Evolutionary conservation across 1,284 basidiomycete genomes (phyloP).

Genomic region (Dichomitus squalens): DNA sequence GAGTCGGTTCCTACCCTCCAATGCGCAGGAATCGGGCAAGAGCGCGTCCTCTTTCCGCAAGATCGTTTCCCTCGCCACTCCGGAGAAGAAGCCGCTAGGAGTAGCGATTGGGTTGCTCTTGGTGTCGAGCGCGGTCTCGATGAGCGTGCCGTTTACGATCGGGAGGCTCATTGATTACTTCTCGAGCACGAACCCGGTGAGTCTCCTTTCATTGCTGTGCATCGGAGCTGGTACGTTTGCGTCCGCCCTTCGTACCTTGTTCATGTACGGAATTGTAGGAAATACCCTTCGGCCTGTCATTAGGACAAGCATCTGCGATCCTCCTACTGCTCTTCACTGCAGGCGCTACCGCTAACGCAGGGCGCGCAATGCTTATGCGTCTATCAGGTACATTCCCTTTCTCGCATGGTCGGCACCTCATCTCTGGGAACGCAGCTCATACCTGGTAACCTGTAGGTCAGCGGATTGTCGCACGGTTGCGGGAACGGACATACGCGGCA

Average conservation of each 20-base stretch:
- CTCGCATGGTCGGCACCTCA: not conserved
- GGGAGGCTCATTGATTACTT: slow-evolving; percentile 94
- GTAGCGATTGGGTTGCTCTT: slow-evolving; percentile 72
- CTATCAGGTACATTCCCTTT: slow-evolving; percentile 57
- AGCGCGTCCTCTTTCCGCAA: slow-evolving; percentile 70
- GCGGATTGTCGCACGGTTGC: slow-evolving; percentile 88
- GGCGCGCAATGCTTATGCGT: slow-evolving; percentile 88
- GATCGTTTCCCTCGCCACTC: slow-evolving; percentile 74
- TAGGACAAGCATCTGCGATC: slow-evolving; percentile 79
- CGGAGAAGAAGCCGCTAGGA: slow-evolving; percentile 74
- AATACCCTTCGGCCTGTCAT: slow-evolving; percentile 77
- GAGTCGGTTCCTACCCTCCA: slow-evolving; percentile 40
- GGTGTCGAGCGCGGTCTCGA: slow-evolving; percentile 79
- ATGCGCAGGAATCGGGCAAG: slow-evolving; percentile 35
- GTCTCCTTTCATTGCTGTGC: slow-evolving; percentile 34
- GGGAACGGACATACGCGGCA: slow-evolving; percentile 82
- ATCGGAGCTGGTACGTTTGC: no score
- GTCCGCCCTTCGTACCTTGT: slow-evolving; percentile 17
- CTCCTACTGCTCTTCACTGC: slow-evolving; percentile 84
- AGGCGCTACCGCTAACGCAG: slow-evolving; percentile 88
- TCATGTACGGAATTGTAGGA: slow-evolving; percentile 43
- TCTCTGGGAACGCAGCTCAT: not conserved
- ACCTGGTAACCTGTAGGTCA: slow-evolving; percentile 57
- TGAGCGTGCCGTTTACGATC: slow-evolving; percentile 90
- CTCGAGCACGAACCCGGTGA: slow-evolving; percentile 67